These are phyloP conservation scores for Metarhizium guizhouense DNA, from an alignment of 2,329 filamentous ascomycete species.

Conservation along the genomic window DNA sequence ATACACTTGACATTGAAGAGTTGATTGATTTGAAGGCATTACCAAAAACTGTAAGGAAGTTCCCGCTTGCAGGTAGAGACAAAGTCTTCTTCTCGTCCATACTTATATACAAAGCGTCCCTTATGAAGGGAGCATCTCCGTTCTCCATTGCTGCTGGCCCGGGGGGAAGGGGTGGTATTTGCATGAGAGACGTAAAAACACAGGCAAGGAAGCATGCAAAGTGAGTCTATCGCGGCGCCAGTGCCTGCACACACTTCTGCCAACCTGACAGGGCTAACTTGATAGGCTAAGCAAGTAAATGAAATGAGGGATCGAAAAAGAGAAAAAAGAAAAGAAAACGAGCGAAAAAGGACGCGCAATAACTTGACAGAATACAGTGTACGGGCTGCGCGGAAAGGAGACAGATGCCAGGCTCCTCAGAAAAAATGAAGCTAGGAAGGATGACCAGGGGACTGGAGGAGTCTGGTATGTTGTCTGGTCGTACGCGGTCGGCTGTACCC, in stretches of 20 bases:
- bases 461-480: too few species aligned
- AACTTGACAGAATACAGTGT: background rate
- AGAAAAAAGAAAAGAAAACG: background rate
- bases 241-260: background rate
- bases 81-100: conserved; percentile 23
- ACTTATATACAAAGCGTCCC: conserved; percentile 13
- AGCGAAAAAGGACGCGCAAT: background rate
- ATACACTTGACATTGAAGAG: background rate
- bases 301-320: background rate
- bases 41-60: conserved; percentile 26
- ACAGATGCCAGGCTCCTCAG: background rate
- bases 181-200: background rate
- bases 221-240: background rate
- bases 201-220: background rate
- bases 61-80: conserved; percentile 17
- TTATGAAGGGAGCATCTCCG: background rate
- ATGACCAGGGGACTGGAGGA: background rate
- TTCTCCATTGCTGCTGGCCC: conserved; percentile 10
- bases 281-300: background rate
- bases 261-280: background rate
- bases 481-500: too few species aligned
- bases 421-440: background rate
- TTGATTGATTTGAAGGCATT: conserved; percentile 6
- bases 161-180: background rate
- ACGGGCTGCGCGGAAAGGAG: background rate